A percentile compares a stretch with the other conserved stretches of the same genome.
Evolutionary conservation across 768 basidiomycete species (phyloP).

Genomic region (Amanita molliuscula): DNA sequence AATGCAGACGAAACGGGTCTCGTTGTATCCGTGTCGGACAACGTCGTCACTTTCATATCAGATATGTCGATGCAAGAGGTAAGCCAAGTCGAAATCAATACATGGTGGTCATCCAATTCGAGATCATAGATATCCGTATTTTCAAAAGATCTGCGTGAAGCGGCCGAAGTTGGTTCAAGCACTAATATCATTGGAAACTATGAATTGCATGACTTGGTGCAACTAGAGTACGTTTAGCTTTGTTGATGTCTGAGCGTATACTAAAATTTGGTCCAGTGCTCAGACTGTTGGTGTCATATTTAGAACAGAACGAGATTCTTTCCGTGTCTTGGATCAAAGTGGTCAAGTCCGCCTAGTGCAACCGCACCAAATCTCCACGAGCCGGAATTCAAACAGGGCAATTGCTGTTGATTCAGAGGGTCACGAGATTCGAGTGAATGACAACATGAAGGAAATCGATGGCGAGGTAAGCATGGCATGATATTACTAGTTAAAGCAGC

Average conservation of each 20-base stretch:
- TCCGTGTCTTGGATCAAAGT: conserved; percentile 93
- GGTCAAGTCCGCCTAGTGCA: conserved; percentile 82
- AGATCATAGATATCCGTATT: conserved; percentile 80
- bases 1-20: conserved; percentile 94
- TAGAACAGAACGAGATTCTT: conserved; percentile 92
- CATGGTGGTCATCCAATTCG: conserved; percentile 2
- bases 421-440: conserved; percentile 76
- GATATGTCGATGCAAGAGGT: conserved; percentile 97
- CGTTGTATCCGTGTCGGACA: conserved; percentile 84
- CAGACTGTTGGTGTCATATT: conserved; percentile 96
- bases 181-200: conserved; percentile 88
- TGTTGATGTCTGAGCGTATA: background rate
- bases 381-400: conserved; percentile 68
- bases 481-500: conserved; percentile 2
- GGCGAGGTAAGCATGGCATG: conserved; percentile 56
- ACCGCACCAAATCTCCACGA: conserved; percentile 92
- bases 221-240: conserved; percentile 70
- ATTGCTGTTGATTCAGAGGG: conserved; percentile 88
- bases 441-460: conserved; percentile 87
- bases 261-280: conserved; percentile 34
- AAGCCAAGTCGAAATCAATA: conserved; percentile 8
- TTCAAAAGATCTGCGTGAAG: conserved; percentile 93
- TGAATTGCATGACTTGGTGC: conserved; percentile 92
- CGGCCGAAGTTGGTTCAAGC: conserved; percentile 92
- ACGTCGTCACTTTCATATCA: conserved; percentile 92